Evolutionary conservation across 805 yeast species (phyloP).

Genomic region (Wickerhamiella occidentalis): DNA sequence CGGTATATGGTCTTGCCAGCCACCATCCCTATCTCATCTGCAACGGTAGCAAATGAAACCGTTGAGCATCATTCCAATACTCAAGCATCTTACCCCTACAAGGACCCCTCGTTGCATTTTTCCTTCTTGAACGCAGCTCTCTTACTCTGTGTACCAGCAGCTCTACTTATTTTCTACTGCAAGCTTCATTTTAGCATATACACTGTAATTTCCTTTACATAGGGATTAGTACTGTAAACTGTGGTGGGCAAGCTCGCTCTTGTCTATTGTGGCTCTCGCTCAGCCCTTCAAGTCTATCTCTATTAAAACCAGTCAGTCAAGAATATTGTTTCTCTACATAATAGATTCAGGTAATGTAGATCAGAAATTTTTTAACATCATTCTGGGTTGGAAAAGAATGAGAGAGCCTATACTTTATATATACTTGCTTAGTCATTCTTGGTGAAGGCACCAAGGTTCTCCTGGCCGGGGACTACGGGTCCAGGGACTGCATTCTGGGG

Average conservation of each 20-base stretch:
- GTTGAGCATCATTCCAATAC: not conserved
- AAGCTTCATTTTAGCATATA: not conserved
- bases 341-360: constrained; percentile 24
- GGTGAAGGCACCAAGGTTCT: constrained; percentile 1
- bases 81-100: not conserved
- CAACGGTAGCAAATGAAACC: not conserved
- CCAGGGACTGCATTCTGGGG: constrained; percentile 7
- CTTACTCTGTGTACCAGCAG: not conserved
- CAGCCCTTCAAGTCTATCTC: too few species aligned
- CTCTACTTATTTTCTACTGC: not conserved
- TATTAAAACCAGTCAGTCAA: constrained; percentile 14
- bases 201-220: not conserved
- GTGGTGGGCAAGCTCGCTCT: too few species aligned
- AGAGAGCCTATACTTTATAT: not conserved
- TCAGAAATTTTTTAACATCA: constrained; percentile 16
- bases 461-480: not conserved
- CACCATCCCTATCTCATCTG: not conserved
- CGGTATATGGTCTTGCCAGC: not conserved
- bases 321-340: constrained; percentile 8
- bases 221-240: too few species aligned
- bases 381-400: constrained; percentile 5
- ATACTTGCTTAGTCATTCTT: constrained; percentile 5
- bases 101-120: not conserved
- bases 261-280: too few species aligned
- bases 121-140: not conserved